Percentiles rank a stretch among this genome's conserved stretches.
These are phyloP conservation scores for Rhinocladiella similis DNA, from an alignment of 2,329 filamentous ascomycete genomes.

Conservation along the genomic window DNA sequence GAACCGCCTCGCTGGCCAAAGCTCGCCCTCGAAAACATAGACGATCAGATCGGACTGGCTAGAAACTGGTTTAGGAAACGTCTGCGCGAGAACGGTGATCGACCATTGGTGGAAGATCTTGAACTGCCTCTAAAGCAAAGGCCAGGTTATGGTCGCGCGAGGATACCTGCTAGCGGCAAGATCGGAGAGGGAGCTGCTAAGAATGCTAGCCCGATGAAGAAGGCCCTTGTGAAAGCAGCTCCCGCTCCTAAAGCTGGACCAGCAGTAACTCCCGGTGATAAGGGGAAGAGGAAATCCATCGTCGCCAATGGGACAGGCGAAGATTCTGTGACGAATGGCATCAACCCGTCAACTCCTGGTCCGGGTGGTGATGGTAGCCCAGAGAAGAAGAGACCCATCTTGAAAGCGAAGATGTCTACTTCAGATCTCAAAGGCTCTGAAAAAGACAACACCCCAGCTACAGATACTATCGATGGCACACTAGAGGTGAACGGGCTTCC, in stretches of 20 bases:
- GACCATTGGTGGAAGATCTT: constrained; percentile 88
- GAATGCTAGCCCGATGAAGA: constrained; percentile 43
- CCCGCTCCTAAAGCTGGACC: constrained; percentile 12
- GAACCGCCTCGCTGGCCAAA: constrained; percentile 72
- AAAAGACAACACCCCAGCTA: constrained; percentile 42
- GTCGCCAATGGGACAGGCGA: constrained; percentile 17
- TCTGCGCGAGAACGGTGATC: constrained; percentile 77
- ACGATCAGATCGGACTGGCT: constrained; percentile 80
- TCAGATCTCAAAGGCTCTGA: constrained; percentile 34
- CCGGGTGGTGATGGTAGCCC: constrained; percentile 24
- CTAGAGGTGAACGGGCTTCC: constrained; percentile 18
- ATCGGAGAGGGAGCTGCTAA: constrained; percentile 39
- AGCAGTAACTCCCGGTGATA: constrained; percentile 20
- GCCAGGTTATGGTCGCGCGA: constrained; percentile 43
- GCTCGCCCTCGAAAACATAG: constrained; percentile 75
- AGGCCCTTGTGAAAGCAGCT: constrained; percentile 31
- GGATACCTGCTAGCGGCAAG: constrained; percentile 48
- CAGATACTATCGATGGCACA: constrained; percentile 32
- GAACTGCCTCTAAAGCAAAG: constrained; percentile 91
- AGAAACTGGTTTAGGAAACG: constrained; percentile 91
- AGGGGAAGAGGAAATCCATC: constrained; percentile 26
- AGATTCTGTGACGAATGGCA: constrained; percentile 22
- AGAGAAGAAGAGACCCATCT: constrained; percentile 22
- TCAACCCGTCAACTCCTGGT: constrained; percentile 19
- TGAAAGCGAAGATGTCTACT: constrained; percentile 26